phyloP scores from a whole-genome alignment of 1,284 basidiomycete species.

The Serendipita sp. region DNA sequence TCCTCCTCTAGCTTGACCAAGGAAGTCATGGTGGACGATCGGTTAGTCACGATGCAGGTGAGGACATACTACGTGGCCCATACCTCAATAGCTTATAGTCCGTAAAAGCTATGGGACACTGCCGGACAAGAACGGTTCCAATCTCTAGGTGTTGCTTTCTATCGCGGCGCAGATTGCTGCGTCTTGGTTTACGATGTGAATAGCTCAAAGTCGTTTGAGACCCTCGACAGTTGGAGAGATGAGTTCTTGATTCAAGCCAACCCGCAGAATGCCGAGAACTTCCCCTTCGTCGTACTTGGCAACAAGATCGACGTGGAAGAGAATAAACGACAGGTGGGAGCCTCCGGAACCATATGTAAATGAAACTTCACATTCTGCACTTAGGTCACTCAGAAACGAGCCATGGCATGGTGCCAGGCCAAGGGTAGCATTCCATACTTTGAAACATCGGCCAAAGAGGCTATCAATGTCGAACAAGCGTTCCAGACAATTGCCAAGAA shows the following conservation, averaged over 20 bases:
- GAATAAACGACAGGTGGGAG: constrained; percentile 83
- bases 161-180: constrained; percentile 98
- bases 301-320: constrained; percentile 99
- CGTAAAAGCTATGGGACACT: constrained; percentile 85
- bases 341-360: not conserved
- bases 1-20: constrained; percentile 69
- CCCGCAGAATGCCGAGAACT: constrained; percentile 97
- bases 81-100: constrained; percentile 8
- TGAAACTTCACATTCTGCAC: not conserved
- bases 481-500: constrained; percentile 99
- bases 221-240: constrained; percentile 92
- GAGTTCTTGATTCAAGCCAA: constrained; percentile 97
- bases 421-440: constrained; percentile 99
- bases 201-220: constrained; percentile 95
- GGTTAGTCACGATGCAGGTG: constrained; percentile 97
- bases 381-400: constrained; percentile 96
- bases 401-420: constrained; percentile 99
- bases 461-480: constrained; percentile 99
- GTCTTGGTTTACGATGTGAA: constrained; percentile 99
- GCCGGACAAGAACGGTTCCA: constrained; percentile 99
- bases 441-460: constrained; percentile 98
- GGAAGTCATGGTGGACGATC: constrained; percentile 97
- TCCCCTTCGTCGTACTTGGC: constrained; percentile 95
- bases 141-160: constrained; percentile 96
- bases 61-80: constrained; percentile 16